Conservation (phyloP, 805 yeast species). For the Tetrapisispora fleetii region DNA sequence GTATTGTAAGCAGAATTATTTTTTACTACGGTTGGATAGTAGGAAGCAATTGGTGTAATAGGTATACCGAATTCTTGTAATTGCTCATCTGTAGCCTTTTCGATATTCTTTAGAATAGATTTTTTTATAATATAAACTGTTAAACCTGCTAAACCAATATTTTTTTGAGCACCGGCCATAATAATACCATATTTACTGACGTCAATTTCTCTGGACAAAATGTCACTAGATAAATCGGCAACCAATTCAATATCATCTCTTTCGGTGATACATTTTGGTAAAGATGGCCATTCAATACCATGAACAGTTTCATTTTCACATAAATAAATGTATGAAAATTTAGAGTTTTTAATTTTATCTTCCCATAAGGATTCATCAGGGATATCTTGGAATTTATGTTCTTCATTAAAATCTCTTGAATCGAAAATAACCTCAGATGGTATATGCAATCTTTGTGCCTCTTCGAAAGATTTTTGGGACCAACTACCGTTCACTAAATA, state of each 20-base stretch:
- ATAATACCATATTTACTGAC: conserved; percentile 78
- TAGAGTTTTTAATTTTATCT: conserved; percentile 32
- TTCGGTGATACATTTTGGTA: conserved; percentile 40
- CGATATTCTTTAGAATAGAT: conserved; percentile 47
- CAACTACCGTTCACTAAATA: conserved; percentile 89
- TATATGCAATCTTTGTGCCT: conserved; percentile 74
- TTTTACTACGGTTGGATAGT: conserved; percentile 74
- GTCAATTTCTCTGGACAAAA: conserved; percentile 72
- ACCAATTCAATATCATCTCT: conserved; percentile 66
- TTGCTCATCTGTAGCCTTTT: conserved; percentile 48
- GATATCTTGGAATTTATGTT: conserved; percentile 55
- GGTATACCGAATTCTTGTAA: conserved; percentile 56
- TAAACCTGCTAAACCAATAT: conserved; percentile 93
- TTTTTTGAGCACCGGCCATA: conserved; percentile 98
- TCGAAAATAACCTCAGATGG: conserved; percentile 62
- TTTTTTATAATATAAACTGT: conserved; percentile 87
- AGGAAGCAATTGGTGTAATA: conserved; percentile 78
- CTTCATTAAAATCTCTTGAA: conserved; percentile 38
- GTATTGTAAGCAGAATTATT: conserved; percentile 95
- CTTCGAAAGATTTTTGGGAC: conserved; percentile 84
- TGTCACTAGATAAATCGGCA: conserved; percentile 91
- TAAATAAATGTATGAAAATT: conserved; percentile 75
- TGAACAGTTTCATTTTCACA: conserved; percentile 97
- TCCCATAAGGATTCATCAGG: conserved; percentile 60
- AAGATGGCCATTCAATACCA: conserved; percentile 71